These are phyloP conservation scores for Plectosphaerella sp. DNA, from an alignment of 2,329 filamentous ascomycete genomes.

Conservation along the genomic window DNA sequence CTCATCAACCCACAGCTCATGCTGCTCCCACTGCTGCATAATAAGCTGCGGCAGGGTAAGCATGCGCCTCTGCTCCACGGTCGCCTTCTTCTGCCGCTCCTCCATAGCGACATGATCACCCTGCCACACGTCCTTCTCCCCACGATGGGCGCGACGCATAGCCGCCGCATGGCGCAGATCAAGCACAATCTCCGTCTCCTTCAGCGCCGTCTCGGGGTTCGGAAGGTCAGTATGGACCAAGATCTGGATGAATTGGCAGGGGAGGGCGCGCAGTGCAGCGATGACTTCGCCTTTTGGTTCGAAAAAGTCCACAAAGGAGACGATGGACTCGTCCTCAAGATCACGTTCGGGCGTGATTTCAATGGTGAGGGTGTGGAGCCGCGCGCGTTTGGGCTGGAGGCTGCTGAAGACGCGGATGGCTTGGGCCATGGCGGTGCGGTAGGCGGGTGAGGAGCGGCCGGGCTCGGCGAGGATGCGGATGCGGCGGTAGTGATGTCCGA, in stretches of 20 bases:
- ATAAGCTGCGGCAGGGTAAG: constrained; percentile 7
- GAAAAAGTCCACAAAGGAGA: constrained; percentile 34
- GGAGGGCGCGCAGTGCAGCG: constrained; percentile 23
- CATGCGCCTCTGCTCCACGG: constrained; percentile 8
- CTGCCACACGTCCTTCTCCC: constrained; percentile 12
- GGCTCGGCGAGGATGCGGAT: constrained; percentile 37
- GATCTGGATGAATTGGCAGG: constrained; percentile 29
- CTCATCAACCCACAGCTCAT: background rate
- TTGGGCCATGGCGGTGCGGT: constrained; percentile 22
- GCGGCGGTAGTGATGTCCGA: constrained; percentile 33
- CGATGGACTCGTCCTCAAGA: constrained; percentile 7
- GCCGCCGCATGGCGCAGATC: constrained; percentile 8
- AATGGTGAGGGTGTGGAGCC: constrained; percentile 36
- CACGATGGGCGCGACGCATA: constrained; percentile 4
- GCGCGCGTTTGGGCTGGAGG: constrained; percentile 11
- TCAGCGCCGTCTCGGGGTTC: background rate
- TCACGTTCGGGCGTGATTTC: constrained; percentile 27
- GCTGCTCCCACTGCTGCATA: constrained; percentile 2
- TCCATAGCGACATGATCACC: constrained; percentile 12
- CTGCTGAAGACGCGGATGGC: constrained; percentile 30
- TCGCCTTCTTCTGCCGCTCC: constrained; percentile 7
- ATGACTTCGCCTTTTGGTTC: constrained; percentile 18
- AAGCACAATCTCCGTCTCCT: background rate
- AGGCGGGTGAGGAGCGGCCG: constrained; percentile 26
- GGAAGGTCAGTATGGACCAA: constrained; percentile 20